A percentile compares a stretch with the other conserved stretches of the same genome.
These are phyloP conservation scores for Candida takata DNA, from an alignment of 805 yeast species.

Conservation along the genomic window DNA sequence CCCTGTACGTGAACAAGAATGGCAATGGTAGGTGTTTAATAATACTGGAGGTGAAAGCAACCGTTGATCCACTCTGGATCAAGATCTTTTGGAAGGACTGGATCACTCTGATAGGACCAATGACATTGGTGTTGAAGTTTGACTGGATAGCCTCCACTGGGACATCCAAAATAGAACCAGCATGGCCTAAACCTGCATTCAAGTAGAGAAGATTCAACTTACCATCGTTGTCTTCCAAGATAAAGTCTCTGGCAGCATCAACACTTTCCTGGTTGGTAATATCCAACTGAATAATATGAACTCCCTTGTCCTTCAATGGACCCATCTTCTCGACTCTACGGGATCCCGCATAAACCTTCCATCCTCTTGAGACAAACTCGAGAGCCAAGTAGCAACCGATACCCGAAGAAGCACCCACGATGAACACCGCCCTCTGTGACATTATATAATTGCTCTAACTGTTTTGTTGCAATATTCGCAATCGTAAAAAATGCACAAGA, in stretches of 20 bases:
- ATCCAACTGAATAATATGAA: conserved; percentile 29
- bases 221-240: conserved; percentile 27
- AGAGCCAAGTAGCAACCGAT: conserved; percentile 44
- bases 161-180: conserved; percentile 28
- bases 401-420: conserved; percentile 57
- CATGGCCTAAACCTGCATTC: conserved; percentile 30
- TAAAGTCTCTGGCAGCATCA: conserved; percentile 17
- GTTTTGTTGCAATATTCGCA: no score
- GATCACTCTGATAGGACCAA: conserved; percentile 32
- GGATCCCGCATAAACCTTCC: conserved; percentile 30
- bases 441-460: not conserved
- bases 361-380: conserved; percentile 38
- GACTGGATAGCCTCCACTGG: conserved; percentile 20
- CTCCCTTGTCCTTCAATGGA: conserved; percentile 26
- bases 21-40: conserved; percentile 29
- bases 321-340: conserved; percentile 25
- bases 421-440: conserved; percentile 34
- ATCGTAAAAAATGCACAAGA: no score
- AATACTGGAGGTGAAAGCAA: conserved; percentile 33
- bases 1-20: conserved; percentile 28
- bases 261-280: conserved; percentile 28
- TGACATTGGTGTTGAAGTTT: conserved; percentile 29
- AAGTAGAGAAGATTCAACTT: conserved; percentile 32
- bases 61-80: conserved; percentile 28
- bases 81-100: conserved; percentile 28